Evolutionary conservation across 139 green algal species (phyloP), one percentile per base, ranked within the genome.

Genomic region (Yamagishiella unicocca): DNA sequence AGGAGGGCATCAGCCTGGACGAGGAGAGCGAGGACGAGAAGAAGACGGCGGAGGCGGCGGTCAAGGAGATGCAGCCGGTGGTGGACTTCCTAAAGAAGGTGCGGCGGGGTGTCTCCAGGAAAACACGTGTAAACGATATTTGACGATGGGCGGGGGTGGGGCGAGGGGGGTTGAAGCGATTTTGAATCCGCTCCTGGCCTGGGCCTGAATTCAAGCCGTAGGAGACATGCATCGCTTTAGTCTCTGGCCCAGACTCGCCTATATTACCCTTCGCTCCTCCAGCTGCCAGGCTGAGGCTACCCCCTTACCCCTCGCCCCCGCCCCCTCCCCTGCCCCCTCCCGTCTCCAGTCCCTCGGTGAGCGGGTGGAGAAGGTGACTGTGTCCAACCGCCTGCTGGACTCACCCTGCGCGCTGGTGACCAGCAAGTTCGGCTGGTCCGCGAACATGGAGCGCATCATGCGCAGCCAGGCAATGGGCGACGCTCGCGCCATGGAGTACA

Each of bases 391-490:
- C 4, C 92, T 99, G 83, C 92, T 92, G 25, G 95, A 98, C 92
- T 98, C 96, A 2, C 98, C 98, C 46, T 98, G 95, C 91, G 94
- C 98, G 8, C 93, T 99, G 27, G 97, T 99, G 38, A 97, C 97
- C 75, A 97, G 92, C 88, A 99, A 99, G 93, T 98, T 99, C 89
- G 98, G 98, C 24, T 99, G 97, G 96, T 94, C 75, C 46, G 97
- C 98, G 75, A 99, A 99, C 95, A 99, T 99, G 97, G 97, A 99
- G 92, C 95, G 96, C 62, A 97, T 99, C 93, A 98, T 98, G 95
- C 92, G 91, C 55, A 93, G 50, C 78, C 91, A 96, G 72, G 92
- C 97, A 0, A 96, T 99, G 96, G 98, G 95, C 22, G 97, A 99
- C 88, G 89, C 89, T n/a, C 93, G 94, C 22, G 91, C 96, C 33